Conservation (phyloP, 2,329 filamentous ascomycete species). For the Bipolaris gigantea region DNA sequence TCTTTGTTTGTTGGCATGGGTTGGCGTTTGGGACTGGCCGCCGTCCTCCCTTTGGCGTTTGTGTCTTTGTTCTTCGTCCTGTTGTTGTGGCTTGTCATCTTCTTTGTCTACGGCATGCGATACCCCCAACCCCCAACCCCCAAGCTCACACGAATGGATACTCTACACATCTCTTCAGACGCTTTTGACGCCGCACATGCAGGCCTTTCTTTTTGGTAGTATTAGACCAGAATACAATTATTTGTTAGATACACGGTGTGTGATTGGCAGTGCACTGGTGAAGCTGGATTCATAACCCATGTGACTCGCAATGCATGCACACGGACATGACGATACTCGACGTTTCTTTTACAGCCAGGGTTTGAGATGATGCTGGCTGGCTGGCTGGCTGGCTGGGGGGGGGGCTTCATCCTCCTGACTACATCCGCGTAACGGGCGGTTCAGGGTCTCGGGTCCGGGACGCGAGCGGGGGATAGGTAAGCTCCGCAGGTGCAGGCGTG, state of each 20-base stretch:
- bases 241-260: background rate
- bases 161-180: conserved; percentile 6
- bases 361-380: background rate
- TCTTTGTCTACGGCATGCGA: conserved; percentile 13
- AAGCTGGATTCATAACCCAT: background rate
- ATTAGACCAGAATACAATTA: conserved; percentile 16
- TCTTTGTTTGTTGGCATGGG: conserved; percentile 24
- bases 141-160: conserved; percentile 16
- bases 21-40: conserved; percentile 18
- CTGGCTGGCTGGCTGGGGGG: too few species aligned
- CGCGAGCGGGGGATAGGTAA: conserved; percentile 19
- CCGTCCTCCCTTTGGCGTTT: conserved; percentile 22
- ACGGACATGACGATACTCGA: too few species aligned
- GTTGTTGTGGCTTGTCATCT: background rate
- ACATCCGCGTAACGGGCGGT: background rate
- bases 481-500: conserved; percentile 24
- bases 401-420: background rate
- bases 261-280: too few species aligned
- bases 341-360: background rate
- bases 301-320: too few species aligned
- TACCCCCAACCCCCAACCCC: too few species aligned
- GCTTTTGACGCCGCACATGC: conserved; percentile 15
- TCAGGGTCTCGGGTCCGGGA: conserved; percentile 19
- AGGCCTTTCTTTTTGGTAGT: conserved; percentile 12
- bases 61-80: background rate